phyloP scores from a whole-genome alignment of 345 rosid species.

The Atalantia buxifolia region DNA sequence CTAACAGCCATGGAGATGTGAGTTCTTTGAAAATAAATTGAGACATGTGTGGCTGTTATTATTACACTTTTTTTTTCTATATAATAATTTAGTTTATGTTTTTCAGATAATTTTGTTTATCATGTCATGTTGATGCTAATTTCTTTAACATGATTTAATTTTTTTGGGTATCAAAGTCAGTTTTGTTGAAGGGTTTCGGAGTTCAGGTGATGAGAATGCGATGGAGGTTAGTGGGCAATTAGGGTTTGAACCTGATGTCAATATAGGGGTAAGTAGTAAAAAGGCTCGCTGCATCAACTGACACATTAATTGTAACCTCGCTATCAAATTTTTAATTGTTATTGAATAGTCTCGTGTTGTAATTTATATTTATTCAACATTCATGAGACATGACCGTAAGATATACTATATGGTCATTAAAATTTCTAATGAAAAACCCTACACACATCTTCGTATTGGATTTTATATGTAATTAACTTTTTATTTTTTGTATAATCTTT shows the following conservation, averaged over 20 bases:
- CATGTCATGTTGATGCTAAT: background rate
- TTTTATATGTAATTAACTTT: background rate
- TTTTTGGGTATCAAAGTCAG: background rate
- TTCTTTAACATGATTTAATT: background rate
- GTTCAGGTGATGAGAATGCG: constrained; percentile 6
- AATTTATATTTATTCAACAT: background rate
- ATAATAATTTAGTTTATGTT: background rate
- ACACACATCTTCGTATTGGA: too few species aligned
- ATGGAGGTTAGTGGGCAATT: constrained; percentile 1
- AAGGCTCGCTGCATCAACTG: background rate
- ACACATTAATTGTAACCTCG: background rate
- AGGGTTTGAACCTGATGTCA: constrained; percentile 14
- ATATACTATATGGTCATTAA: background rate
- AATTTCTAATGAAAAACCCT: background rate
- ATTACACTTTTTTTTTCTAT: too few species aligned
- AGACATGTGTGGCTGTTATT: too few species aligned
- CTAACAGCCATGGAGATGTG: background rate
- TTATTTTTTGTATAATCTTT: background rate
- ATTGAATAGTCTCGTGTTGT: background rate
- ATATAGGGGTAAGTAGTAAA: constrained; percentile 11
- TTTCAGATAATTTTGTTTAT: background rate
- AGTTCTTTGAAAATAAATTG: background rate
- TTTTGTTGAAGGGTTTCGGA: background rate
- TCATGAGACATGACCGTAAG: background rate
- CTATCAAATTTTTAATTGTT: background rate